A percentile compares a stretch with the other conserved stretches of the same genome.
Evolutionary conservation across 257 asterid genomes (phyloP).

Genomic region (Solanum raphanifolium): DNA sequence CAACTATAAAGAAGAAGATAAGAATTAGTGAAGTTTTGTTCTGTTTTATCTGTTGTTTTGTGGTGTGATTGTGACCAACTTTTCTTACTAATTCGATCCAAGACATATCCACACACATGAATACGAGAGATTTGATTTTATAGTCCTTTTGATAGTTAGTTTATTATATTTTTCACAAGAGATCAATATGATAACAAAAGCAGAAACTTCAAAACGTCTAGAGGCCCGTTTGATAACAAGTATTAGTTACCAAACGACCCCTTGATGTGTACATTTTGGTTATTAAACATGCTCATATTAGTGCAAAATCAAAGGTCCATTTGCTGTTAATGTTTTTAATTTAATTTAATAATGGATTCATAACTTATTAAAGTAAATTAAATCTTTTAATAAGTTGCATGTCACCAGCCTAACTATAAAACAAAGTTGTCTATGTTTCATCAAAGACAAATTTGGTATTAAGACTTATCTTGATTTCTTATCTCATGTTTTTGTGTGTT

Average conservation of each 20-base stretch:
- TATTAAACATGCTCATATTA: not conserved
- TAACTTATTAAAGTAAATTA: not conserved
- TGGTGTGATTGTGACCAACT: not conserved
- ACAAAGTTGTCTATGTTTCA: not conserved
- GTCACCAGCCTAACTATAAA: not conserved
- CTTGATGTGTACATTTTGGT: not conserved
- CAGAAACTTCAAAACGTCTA: not conserved
- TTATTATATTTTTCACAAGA: not conserved
- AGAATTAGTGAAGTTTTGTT: not conserved
- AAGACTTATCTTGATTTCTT: not conserved
- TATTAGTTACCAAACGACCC: not conserved
- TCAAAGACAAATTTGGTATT: not conserved
- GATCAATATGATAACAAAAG: not conserved
- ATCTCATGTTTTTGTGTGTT: not conserved
- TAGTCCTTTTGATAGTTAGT: not conserved
- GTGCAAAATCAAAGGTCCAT: not conserved
- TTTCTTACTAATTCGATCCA: not conserved
- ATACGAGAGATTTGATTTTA: not conserved
- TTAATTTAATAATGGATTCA: not conserved
- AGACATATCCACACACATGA: not conserved
- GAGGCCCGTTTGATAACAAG: not conserved
- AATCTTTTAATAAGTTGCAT: not conserved
- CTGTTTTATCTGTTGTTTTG: not conserved
- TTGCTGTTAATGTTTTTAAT: too few species aligned
- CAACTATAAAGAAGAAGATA: not conserved